Conservation (phyloP, 2,329 filamentous ascomycete species). For the Diaporthe capsici region DNA sequence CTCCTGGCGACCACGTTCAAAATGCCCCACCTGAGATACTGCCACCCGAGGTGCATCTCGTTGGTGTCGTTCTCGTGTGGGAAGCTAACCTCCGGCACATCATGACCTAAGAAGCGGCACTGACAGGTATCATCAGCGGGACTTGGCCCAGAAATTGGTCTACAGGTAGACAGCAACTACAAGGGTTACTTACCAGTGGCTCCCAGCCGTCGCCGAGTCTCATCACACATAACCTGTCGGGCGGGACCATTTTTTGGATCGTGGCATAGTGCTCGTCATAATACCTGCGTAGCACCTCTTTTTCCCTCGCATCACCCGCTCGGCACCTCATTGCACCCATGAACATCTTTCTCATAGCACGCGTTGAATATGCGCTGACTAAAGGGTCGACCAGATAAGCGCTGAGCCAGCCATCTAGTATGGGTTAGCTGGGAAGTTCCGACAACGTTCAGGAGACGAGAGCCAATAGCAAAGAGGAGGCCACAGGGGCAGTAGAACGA, state of each 20-base stretch:
- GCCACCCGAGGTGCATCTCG: constrained; percentile 4
- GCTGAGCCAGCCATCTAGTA: constrained; percentile 14
- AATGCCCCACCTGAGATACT: constrained; percentile 18
- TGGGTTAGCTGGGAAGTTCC: not conserved
- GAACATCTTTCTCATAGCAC: constrained; percentile 23
- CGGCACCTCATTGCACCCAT: not conserved
- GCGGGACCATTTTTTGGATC: not conserved
- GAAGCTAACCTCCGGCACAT: not conserved
- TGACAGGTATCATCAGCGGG: not conserved
- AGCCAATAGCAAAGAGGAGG: too few species aligned
- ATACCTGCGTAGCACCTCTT: not conserved
- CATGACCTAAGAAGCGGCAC: constrained; percentile 3
- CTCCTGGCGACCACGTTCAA: not conserved
- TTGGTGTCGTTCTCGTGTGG: constrained; percentile 11
- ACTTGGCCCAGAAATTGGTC: too few species aligned
- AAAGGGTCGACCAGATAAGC: not conserved
- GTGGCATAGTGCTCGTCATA: not conserved
- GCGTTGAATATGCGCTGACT: constrained; percentile 4
- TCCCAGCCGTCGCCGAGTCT: constrained; percentile 25
- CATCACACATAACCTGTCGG: not conserved
- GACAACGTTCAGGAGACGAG: fast-evolving
- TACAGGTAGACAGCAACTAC: too few species aligned
- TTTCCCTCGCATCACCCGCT: not conserved
- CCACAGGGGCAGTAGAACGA: too few species aligned
- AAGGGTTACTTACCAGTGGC: not conserved